These are phyloP conservation scores for Rachicladosporium sp. DNA, from an alignment of 2,329 filamentous ascomycete species.

Conservation along the genomic window DNA sequence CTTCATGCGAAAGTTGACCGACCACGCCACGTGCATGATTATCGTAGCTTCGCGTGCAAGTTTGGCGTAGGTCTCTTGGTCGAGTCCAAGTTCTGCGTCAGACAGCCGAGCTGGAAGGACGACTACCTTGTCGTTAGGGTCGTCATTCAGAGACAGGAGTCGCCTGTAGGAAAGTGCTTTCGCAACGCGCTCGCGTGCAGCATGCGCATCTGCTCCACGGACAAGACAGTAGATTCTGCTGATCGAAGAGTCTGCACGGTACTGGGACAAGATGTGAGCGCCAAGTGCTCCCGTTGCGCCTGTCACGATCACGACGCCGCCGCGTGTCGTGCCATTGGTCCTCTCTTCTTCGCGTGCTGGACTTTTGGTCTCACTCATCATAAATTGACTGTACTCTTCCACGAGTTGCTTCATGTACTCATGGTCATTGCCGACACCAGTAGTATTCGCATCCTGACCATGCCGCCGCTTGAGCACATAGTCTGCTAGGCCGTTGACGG, in stretches of 20 bases:
- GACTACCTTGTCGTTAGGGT: constrained; percentile 27
- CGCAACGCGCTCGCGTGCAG: constrained; percentile 33
- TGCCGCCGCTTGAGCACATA: constrained; percentile 29
- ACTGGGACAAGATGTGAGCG: constrained; percentile 36
- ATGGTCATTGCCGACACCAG: constrained; percentile 17
- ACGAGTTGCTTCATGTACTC: constrained; percentile 37
- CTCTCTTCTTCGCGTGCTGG: neutral
- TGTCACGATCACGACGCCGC: constrained; percentile 29
- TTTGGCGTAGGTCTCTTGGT: constrained; percentile 26
- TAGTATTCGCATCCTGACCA: constrained; percentile 13
- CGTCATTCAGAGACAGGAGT: constrained; percentile 16
- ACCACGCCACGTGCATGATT: constrained; percentile 55
- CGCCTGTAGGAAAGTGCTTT: constrained; percentile 31
- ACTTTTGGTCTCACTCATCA: constrained; percentile 1
- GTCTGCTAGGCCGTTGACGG: constrained; percentile 30
- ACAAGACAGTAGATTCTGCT: constrained; percentile 45
- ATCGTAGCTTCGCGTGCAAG: constrained; percentile 34
- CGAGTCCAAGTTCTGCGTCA: constrained; percentile 37
- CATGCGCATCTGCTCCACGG: constrained; percentile 32
- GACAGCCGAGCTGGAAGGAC: constrained; percentile 39
- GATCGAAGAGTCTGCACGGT: constrained; percentile 29
- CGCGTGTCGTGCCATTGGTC: constrained; percentile 2
- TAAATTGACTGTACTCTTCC: constrained; percentile 35
- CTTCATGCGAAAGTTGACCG: constrained; percentile 50
- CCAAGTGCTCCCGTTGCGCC: constrained; percentile 41